Conservation (phyloP, 2,329 filamentous ascomycete species). For the Arachnopeziza araneosa region DNA sequence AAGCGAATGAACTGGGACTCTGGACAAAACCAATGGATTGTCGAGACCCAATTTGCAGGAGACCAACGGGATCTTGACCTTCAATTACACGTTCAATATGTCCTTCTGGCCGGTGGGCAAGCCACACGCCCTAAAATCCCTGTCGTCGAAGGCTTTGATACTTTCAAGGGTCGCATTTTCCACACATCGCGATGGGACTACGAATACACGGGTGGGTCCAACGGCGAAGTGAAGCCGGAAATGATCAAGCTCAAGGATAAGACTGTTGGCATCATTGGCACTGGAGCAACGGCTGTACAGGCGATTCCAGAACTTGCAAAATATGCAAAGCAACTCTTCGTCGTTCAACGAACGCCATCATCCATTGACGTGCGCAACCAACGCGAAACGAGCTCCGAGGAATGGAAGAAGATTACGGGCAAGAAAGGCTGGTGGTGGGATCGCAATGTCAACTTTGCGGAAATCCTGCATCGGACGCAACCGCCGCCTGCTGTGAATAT, state of each 20-base stretch:
- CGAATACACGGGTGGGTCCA: slow-evolving; percentile 34
- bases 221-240: slow-evolving; percentile 17
- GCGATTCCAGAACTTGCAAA: slow-evolving; percentile 37
- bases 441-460: slow-evolving; percentile 39
- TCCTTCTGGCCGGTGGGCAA: too few species aligned
- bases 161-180: slow-evolving; percentile 37
- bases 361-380: slow-evolving; percentile 36
- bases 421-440: slow-evolving; percentile 44
- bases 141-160: slow-evolving; percentile 35
- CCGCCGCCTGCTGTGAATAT: slow-evolving; percentile 37
- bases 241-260: slow-evolving; percentile 30
- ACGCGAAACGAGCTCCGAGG: slow-evolving; percentile 35
- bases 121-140: slow-evolving; percentile 35
- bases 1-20: too few species aligned
- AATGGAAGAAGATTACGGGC: slow-evolving; percentile 31
- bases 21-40: too few species aligned
- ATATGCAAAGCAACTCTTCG: slow-evolving; percentile 44
- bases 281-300: slow-evolving; percentile 26
- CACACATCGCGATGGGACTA: slow-evolving; percentile 42
- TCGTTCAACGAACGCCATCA: slow-evolving; percentile 52
- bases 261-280: slow-evolving; percentile 25
- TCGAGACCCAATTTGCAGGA: too few species aligned
- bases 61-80: too few species aligned
- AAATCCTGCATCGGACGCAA: slow-evolving; percentile 26
- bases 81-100: too few species aligned